Evolutionary conservation across 1,139 yeast species (phyloP).

Genomic region (Suhomyces panamericanus): DNA sequence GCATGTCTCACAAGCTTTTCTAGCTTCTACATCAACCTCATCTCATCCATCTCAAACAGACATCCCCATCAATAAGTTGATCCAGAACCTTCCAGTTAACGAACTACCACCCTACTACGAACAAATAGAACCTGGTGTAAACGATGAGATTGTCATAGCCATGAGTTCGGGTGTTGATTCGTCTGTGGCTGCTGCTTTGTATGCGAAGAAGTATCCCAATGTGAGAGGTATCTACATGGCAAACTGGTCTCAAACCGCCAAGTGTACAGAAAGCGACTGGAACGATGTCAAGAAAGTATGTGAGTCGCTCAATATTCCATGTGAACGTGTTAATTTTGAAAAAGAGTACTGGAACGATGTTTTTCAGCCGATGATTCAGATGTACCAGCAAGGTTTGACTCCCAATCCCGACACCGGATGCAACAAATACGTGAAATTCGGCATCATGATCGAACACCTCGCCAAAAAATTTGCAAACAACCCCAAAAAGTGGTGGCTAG

Average conservation of each 20-base stretch:
- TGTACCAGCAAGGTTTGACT: conserved; percentile 70
- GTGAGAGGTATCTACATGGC: conserved; percentile 89
- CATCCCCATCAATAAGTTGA: not conserved
- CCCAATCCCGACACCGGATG: conserved; percentile 97
- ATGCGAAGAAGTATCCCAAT: conserved; percentile 50
- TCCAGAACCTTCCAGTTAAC: conserved; percentile 5
- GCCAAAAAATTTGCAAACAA: conserved; percentile 31
- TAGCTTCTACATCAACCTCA: not conserved
- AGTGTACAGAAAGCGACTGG: conserved; percentile 89
- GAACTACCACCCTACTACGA: conserved; percentile 4
- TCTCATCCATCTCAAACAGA: not conserved
- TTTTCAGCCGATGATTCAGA: conserved; percentile 84
- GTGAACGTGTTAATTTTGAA: conserved; percentile 81
- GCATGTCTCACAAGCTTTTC: too few relatives aligned
- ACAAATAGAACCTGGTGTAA: conserved; percentile 47
- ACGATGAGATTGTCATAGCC: conserved; percentile 74
- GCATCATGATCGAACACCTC: conserved; percentile 63
- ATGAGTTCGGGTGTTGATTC: conserved; percentile 99
- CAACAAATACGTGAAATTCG: conserved; percentile 83
- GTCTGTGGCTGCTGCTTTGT: conserved; percentile 80
- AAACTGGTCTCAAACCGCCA: conserved; percentile 75
- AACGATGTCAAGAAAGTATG: conserved; percentile 73
- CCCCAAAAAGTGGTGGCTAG: conserved; percentile 68
- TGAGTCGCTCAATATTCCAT: conserved; percentile 57
- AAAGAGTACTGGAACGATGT: conserved; percentile 91